Evolutionary conservation across 2,329 filamentous ascomycete species (phyloP), one percentile per base, ranked within the genome.

Genomic region (Trichoderma atrobrunneum): DNA sequence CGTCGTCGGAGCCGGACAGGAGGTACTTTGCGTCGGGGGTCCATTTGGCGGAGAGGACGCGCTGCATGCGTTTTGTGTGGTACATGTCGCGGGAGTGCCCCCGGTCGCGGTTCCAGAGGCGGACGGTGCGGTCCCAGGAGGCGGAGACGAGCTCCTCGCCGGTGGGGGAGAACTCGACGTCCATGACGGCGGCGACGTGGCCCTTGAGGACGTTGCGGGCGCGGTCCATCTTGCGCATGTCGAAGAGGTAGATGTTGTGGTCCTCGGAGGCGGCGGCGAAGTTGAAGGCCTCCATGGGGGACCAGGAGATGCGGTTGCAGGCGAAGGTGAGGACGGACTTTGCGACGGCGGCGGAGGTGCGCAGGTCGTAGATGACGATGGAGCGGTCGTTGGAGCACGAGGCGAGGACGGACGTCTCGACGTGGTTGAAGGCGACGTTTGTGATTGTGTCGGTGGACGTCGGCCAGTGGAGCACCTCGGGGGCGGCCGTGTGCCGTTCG

Each of bases 21-120:
- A 99, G 84, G 80, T 97, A 99, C 77, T 93, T 93, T 75, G 92
- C 91, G 81, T 99, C 96, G 7, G 94, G 93, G 0, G 94, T 96
- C 87, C 93, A 98, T 74, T 89, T 89, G 62, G 90, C 90, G 11
- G 92, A 91, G 84, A 97, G 97, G 71, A 98, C 94, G 76, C 95
- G 89, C 85, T 98, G 95, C 95, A 98, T 98, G 74, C 96, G 91
- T 84, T 98, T 97, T 21, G 96, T 98, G 85, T 98, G 95, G 83
- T 98, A 99, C 63, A 98, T 90, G 79, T 99, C 96, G 76, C 95
- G 88, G 16, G 93, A 95, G 82, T 96, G 93, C 28, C 95, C 95
- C 74, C 91, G 86, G 75, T 91, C 89, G 71, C 93, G 88, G 79
- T 90, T 90, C 93, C 94, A 98, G 64, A 98, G 85, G 65, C 96